Base-by-base conservation (phyloP, 2,329 filamentous ascomycete species). In the Coleophoma cylindrospora region DNA sequence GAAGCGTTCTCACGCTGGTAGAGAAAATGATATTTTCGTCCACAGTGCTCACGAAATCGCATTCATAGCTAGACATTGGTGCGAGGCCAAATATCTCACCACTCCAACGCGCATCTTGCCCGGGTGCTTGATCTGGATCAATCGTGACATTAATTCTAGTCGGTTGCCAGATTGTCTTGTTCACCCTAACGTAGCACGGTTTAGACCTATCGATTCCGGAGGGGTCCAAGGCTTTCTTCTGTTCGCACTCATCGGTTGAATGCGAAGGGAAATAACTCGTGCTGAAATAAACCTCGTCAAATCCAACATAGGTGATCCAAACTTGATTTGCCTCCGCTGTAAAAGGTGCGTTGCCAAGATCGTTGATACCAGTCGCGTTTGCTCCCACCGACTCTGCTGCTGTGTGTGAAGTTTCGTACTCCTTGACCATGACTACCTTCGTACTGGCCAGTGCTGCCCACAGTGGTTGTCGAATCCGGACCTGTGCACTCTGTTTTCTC, bases 361-460 rank as follows among this genome's bases (percentile, higher is more conserved):
- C 86, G 70, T 89, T 84, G 64, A 86, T 83, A 63, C 89, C 86
- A 63, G 84, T 89, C 60, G 84, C 83, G 64, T 88, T 86, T 58
- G 87, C 84, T 62, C 86, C 86, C 33, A 80, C 82, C 46, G 84
- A 86, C 69, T 91, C 87, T 49, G 81, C 81, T 53, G 86, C 80
- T 51, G 85, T 83, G 66, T 88, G 84, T 57, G 88, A 92, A 66
- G 95, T 81, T 70, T 91, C 87, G 61, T 89, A 89, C 69, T 91
- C 91, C 72, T 95, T 94, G 64, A 95, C 85, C 71, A 96, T 90
- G 61, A 94, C 92, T 66, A 96, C 91, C 76, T 96, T 96, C 64
- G 91, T 96, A 71, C 90, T 96, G 47, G 91, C 91, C 60, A 96
- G 80, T 44, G 91, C 91, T 56, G 91, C 90, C 91, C 91, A 96